These are phyloP conservation scores for Lyophyllum shimeji DNA, from an alignment of 768 basidiomycete species.

Conservation along the genomic window DNA sequence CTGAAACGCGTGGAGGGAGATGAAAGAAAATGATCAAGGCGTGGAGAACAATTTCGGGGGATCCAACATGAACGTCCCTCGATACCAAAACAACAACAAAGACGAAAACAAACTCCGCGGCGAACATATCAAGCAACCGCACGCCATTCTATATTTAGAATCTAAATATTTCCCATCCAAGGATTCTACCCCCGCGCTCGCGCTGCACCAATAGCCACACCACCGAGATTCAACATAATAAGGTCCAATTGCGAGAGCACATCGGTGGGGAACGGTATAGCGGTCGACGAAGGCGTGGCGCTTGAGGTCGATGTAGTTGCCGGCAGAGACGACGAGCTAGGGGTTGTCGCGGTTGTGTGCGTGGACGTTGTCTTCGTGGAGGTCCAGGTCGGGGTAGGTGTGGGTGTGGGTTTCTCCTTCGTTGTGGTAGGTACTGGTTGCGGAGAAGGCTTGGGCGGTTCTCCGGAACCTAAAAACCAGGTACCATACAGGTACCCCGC, in stretches of 20 bases:
- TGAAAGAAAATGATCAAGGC: background rate
- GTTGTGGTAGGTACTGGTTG: constrained; percentile 21
- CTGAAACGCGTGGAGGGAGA: background rate
- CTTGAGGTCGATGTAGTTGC: constrained; percentile 5
- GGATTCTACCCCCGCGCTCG: too few species aligned
- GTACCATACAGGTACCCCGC: constrained; percentile 45
- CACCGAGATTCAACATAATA: constrained; percentile 13
- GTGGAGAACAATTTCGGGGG: background rate
- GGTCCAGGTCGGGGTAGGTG: constrained; percentile 8
- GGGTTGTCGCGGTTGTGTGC: constrained; percentile 1
- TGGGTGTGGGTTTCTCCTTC: constrained; percentile 17
- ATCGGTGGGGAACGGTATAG: constrained; percentile 12
- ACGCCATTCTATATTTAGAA: background rate
- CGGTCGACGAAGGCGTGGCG: constrained; percentile 10
- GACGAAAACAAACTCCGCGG: constrained; percentile 2
- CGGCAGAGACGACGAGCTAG: constrained; percentile 8
- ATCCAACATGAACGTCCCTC: background rate
- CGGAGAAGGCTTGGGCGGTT: constrained; percentile 16
- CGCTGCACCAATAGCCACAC: constrained; percentile 13
- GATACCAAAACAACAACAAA: constrained; percentile 13
- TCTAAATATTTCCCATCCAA: too few species aligned
- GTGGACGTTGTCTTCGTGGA: constrained; percentile 11
- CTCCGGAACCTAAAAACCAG: constrained; percentile 38
- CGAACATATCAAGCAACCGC: background rate
- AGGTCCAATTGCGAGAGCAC: constrained; percentile 13